A percentile compares a stretch with the other conserved stretches of the same genome.
Evolutionary conservation across 305 asterid genomes (phyloP).

Genomic region (Coffea humblotiana): DNA sequence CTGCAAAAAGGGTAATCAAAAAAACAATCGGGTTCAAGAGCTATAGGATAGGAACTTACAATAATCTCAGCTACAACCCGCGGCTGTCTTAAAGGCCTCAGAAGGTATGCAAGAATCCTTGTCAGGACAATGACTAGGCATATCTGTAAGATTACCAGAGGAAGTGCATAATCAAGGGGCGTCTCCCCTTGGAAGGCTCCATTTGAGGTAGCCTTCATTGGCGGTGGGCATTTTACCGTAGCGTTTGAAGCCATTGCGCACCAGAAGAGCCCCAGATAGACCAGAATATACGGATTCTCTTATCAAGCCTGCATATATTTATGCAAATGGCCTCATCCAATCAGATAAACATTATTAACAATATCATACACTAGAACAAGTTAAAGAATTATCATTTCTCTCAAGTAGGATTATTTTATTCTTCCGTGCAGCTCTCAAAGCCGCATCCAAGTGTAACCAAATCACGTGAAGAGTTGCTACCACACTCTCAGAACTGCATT

Average conservation of each 20-base stretch:
- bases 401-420: neutral
- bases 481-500: neutral
- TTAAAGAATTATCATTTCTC: neutral
- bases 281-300: conserved; percentile 26
- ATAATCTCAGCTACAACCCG: conserved; percentile 88
- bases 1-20: neutral
- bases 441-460: no score
- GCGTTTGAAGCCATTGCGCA: conserved; percentile 45
- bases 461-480: neutral
- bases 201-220: conserved; percentile 83
- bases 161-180: conserved; percentile 78
- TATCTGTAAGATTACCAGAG: conserved; percentile 74
- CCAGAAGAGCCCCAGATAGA: conserved; percentile 29
- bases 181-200: conserved; percentile 81
- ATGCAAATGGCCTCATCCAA: conserved; percentile 3
- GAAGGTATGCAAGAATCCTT: conserved; percentile 60
- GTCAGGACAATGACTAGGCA: conserved; percentile 61
- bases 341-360: neutral
- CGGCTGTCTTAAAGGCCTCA: conserved; percentile 76
- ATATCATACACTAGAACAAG: neutral
- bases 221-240: conserved; percentile 46
- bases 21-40: neutral
- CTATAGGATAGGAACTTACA: conserved; percentile 37
- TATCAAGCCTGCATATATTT: conserved; percentile 30
- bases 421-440: neutral